Conservation (phyloP, 306 rosid genomes). For the Mimosa pudica region DNA sequence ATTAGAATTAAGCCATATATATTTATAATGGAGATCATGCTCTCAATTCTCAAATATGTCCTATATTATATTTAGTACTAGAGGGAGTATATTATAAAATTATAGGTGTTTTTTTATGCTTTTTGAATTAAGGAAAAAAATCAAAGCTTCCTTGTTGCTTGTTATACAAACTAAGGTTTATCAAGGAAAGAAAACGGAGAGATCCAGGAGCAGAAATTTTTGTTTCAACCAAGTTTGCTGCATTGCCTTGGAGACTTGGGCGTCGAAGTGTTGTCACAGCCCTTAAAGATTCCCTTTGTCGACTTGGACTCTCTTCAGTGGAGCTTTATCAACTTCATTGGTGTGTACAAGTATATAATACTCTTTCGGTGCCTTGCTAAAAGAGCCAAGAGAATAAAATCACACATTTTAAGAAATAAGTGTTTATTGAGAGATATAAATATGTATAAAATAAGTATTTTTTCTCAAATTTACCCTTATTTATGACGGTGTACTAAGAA, state of each 20-base stretch:
- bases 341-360: conserved; percentile 27
- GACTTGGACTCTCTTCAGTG: conserved; percentile 75
- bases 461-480: too few species aligned
- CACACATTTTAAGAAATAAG: too few species aligned
- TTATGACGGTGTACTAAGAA: too few species aligned
- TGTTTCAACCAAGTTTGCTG: conserved; percentile 93
- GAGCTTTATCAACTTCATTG: conserved; percentile 97
- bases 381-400: too few species aligned
- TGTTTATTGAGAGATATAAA: too few species aligned
- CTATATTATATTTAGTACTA: too few species aligned
- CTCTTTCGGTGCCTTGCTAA: too few species aligned
- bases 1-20: too few species aligned
- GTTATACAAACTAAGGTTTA: conserved; percentile 50
- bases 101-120: conserved; percentile 15
- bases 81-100: neutral
- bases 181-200: conserved; percentile 67
- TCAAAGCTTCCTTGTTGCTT: conserved; percentile 24
- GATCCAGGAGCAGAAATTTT: conserved; percentile 66
- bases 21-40: too few species aligned
- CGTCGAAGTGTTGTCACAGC: conserved; percentile 80
- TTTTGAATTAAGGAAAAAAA: conserved; percentile 16
- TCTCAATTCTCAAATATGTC: too few species aligned
- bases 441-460: too few species aligned
- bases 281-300: conserved; percentile 81
- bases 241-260: conserved; percentile 92